phyloP scores from a whole-genome alignment of 2,329 filamentous ascomycete species.

The Pseudocercospora macadamiae region DNA sequence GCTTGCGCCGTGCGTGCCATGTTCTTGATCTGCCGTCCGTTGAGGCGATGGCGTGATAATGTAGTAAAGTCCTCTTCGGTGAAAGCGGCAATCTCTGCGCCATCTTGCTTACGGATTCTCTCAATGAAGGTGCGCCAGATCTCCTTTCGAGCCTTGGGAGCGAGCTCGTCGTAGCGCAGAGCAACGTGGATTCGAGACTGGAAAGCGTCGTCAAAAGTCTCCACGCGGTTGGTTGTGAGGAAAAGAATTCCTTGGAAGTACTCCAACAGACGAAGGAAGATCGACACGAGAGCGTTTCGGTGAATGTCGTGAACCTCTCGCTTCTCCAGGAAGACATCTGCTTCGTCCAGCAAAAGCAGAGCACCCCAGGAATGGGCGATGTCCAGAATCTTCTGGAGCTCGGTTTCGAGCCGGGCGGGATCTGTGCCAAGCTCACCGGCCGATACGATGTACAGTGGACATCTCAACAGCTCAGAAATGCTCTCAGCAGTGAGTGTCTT shows the following conservation, averaged over 20 bases:
- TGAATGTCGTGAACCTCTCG: conserved; percentile 81
- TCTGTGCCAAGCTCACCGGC: conserved; percentile 82
- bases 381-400: conserved; percentile 82
- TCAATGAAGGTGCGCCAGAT: conserved; percentile 87
- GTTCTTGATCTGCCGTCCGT: conserved; percentile 83
- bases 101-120: conserved; percentile 68
- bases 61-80: conserved; percentile 67
- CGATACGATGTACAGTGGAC: conserved; percentile 80
- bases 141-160: conserved; percentile 70
- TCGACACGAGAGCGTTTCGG: conserved; percentile 81
- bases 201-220: conserved; percentile 89
- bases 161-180: conserved; percentile 76
- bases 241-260: conserved; percentile 93
- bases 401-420: conserved; percentile 70
- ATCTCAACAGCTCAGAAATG: conserved; percentile 79
- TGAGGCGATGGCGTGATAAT: conserved; percentile 69
- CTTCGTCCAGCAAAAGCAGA: conserved; percentile 82
- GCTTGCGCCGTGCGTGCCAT: conserved; percentile 81
- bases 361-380: conserved; percentile 86
- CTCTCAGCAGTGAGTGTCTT: conserved; percentile 88
- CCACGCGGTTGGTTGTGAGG: conserved; percentile 83
- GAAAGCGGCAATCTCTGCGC: conserved; percentile 63
- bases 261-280: conserved; percentile 83
- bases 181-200: conserved; percentile 86
- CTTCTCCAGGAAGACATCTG: conserved; percentile 81